Evolutionary conservation across 148 eudicot genomes (phyloP).

Genomic region (Mesembryanthemum crystallinum): DNA sequence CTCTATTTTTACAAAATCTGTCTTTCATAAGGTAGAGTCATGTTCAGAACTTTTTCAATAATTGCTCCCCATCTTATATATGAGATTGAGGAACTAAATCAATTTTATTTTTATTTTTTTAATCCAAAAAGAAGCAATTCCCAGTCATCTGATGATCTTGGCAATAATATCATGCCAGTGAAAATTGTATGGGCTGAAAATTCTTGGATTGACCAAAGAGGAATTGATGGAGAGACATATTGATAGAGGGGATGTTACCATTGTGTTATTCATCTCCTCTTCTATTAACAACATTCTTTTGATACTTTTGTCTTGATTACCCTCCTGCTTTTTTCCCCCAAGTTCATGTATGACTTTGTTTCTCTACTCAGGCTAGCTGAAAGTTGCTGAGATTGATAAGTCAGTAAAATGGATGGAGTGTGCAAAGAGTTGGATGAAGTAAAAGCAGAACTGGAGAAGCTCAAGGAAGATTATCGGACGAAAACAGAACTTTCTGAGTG

Average conservation of each 20-base stretch:
- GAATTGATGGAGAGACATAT: background rate
- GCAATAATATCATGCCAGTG: background rate
- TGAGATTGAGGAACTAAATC: too few relatives aligned
- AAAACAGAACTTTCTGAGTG: constrained; percentile 48
- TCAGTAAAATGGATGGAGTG: constrained; percentile 42
- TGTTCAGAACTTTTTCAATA: too few relatives aligned
- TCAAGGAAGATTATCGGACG: constrained; percentile 45
- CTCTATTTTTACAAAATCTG: too few relatives aligned
- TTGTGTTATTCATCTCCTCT: background rate
- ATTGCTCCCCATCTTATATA: too few relatives aligned
- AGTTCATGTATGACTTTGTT: background rate
- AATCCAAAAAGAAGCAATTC: too few relatives aligned
- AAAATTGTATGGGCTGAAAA: background rate
- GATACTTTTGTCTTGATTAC: background rate
- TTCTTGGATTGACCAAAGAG: background rate
- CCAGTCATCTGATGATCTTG: background rate
- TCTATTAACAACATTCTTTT: background rate
- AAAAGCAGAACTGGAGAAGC: constrained; percentile 44
- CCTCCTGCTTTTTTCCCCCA: background rate
- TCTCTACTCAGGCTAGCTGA: constrained; percentile 13
- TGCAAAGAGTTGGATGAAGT: constrained; percentile 51
- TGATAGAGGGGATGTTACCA: background rate
- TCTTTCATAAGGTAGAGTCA: too few relatives aligned
- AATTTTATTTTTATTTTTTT: too few relatives aligned
- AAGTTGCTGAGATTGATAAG: background rate